Base-by-base conservation (phyloP, 331 rosid genomes). In the Malus hybrid region DNA sequence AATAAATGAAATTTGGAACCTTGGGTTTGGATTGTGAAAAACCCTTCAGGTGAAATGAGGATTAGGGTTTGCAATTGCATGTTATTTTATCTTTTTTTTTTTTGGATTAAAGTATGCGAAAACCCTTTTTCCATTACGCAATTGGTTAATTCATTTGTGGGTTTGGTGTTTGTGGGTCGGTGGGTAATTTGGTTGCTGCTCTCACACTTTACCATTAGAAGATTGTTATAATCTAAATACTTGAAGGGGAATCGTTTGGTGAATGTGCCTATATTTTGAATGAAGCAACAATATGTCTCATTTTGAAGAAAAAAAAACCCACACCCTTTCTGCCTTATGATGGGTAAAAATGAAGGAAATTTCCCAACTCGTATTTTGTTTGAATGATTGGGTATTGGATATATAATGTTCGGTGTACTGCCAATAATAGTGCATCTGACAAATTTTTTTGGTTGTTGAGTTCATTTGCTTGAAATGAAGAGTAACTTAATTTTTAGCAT, bases 31-130 rank as follows among this genome's bases (percentile, higher is more conserved):
- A 52, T 28, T 46, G 55, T 20, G 39, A 33, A 1, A 39, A 73
- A 28, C 31, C 65, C 31, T 44, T 39, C 15, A 14, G 57, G 19
- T 52, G 18, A 52, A 52, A 52, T 52, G 7, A 15, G 72, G 46
- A 48, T 80, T 80, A 73, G 80, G 82, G 84, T 80, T 83, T 73
- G 50, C 4, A 44, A 18, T 33, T 78, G 50, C 9, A 27, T 32
- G 22, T 33, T 78, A 4, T 27, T 4, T 10, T 19, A 22, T 65
- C 63, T 2, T 6, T 20, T 36, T 54, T 34, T 39, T 5, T 20
- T 20, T 7, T 65, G 3, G 6, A 32, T 52, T 36, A 18, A 33
- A 33, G 73, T 65, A 65, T 20, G 33, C 18, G 9, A 67, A 39
- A 39, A 65, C 11, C 46, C 24, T 36, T 32, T 29, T 65, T 39